These are phyloP conservation scores for Diaporthe nobilis DNA, from an alignment of 2,329 filamentous ascomycete species.

Conservation along the genomic window DNA sequence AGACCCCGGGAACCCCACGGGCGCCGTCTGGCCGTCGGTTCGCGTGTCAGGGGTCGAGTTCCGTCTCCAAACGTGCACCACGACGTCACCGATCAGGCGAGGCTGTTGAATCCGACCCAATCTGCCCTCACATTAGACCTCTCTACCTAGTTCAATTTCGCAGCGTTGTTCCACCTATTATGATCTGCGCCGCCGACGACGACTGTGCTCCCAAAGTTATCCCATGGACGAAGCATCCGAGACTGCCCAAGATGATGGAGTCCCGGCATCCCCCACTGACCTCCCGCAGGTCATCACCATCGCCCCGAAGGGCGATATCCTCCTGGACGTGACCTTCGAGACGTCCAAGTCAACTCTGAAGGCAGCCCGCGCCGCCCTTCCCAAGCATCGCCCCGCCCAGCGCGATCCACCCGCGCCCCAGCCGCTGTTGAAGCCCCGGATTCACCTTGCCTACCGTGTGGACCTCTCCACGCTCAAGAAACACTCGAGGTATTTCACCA, in stretches of 20 bases:
- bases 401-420: conserved; percentile 43
- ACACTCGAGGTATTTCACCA: conserved; percentile 79
- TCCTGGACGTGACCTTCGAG: conserved; percentile 77
- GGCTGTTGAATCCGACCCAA: conserved; percentile 25
- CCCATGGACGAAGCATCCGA: conserved; percentile 46
- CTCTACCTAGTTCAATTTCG: neutral
- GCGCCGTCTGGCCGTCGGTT: neutral
- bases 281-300: conserved; percentile 63
- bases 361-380: conserved; percentile 57
- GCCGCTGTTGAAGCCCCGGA: conserved; percentile 53
- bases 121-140: neutral
- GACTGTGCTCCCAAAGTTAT: neutral
- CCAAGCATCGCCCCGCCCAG: conserved; percentile 47
- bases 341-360: conserved; percentile 67
- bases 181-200: conserved; percentile 24
- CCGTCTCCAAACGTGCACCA: conserved; percentile 22
- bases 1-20: conserved; percentile 9
- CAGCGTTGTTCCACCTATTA: conserved; percentile 24
- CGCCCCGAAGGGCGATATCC: conserved; percentile 71
- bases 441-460: conserved; percentile 71
- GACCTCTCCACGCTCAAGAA: conserved; percentile 68
- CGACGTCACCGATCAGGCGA: conserved; percentile 31
- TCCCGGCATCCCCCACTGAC: conserved; percentile 39
- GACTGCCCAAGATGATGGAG: conserved; percentile 45
- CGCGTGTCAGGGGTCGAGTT: neutral